These are phyloP conservation scores for Colletotrichum orbiculare DNA, from an alignment of 2,329 filamentous ascomycete species.

Conservation along the genomic window DNA sequence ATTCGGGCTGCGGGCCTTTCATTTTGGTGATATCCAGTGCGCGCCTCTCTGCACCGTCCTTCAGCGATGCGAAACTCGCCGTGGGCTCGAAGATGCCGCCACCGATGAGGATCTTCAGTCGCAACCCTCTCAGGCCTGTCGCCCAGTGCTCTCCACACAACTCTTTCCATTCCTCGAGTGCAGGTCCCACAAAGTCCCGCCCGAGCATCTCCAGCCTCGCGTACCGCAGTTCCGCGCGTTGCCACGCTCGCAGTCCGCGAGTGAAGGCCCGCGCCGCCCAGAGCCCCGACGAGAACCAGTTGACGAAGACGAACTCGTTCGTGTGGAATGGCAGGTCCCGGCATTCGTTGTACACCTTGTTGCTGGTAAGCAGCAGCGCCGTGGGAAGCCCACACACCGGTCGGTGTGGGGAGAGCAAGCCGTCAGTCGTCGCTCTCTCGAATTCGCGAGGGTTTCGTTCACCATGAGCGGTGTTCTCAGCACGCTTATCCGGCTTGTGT, in stretches of 20 bases:
- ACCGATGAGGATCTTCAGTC: constrained; percentile 51
- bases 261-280: constrained; percentile 53
- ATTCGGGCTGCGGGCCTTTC: constrained; percentile 37
- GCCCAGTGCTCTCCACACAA: constrained; percentile 49
- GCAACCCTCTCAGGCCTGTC: constrained; percentile 50
- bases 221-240: constrained; percentile 52
- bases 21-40: constrained; percentile 42
- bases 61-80: constrained; percentile 26
- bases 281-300: constrained; percentile 58
- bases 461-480: constrained; percentile 10
- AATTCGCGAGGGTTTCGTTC: background rate
- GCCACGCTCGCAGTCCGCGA: constrained; percentile 51
- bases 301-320: constrained; percentile 60
- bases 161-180: constrained; percentile 48
- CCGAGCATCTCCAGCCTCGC: constrained; percentile 54
- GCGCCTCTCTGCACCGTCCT: constrained; percentile 28
- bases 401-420: constrained; percentile 46
- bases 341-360: constrained; percentile 56
- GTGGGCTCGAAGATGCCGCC: constrained; percentile 38
- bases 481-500: constrained; percentile 8
- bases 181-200: constrained; percentile 47
- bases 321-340: constrained; percentile 51
- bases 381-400: constrained; percentile 54
- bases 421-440: background rate
- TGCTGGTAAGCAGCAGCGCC: constrained; percentile 50